A percentile compares a stretch with the other conserved stretches of the same genome.
Conservation (phyloP, 78 protist species). For the slime mould (Dictyostelium discoideum) region dicty_2.7 NC_007088.5:2832501-2833000, state of each 20-base stretch:
- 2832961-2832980: conserved; percentile 49
- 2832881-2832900: conserved; percentile 33
- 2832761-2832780: conserved; percentile 73
- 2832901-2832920: conserved; percentile 40
- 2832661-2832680: conserved; percentile 36
- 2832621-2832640: background rate
- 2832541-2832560: conserved; percentile 60
- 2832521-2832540: conserved; percentile 33
- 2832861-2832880: conserved; percentile 57
- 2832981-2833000: conserved; percentile 39
- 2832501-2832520: conserved; percentile 39
- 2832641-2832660: too few relatives aligned
- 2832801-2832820: conserved; percentile 21
- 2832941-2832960: conserved; percentile 41
- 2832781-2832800: conserved; percentile 46
- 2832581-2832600: background rate
- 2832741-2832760: conserved; percentile 54
- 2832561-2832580: conserved; percentile 55
- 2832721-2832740: conserved; percentile 64
- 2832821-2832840: conserved; percentile 30
- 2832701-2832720: conserved; percentile 78
- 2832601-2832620: background rate
- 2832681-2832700: conserved; percentile 79
- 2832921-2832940: background rate
- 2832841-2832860: conserved; percentile 53